These are phyloP conservation scores for Aureoboletus auriporus DNA, from an alignment of 768 basidiomycete genomes.

Conservation along the genomic window DNA sequence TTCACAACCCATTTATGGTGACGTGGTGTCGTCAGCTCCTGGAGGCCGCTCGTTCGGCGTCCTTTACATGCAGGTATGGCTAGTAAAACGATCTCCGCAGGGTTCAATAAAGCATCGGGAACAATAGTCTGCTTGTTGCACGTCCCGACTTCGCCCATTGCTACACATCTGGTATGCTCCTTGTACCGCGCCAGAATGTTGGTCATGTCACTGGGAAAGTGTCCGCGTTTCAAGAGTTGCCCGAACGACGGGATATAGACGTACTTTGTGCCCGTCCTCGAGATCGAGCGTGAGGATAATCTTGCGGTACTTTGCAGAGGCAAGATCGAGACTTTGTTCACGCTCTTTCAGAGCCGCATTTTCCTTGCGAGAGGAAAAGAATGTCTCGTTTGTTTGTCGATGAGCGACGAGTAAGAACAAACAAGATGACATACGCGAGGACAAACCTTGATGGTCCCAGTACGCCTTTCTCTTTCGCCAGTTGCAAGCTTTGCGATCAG, in stretches of 20 bases:
- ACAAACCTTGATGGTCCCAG: slow-evolving; percentile 54
- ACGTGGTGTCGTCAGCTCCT: slow-evolving; percentile 5
- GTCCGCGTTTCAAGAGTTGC: background rate
- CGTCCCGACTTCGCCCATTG: slow-evolving; percentile 63
- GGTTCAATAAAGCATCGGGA: too few relatives aligned
- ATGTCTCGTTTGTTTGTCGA: slow-evolving; percentile 65
- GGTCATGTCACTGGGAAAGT: slow-evolving; percentile 90
- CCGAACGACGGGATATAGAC: background rate
- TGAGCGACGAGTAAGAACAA: slow-evolving; percentile 34
- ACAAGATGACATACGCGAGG: too few relatives aligned
- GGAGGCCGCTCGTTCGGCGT: slow-evolving; percentile 8
- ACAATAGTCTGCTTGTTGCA: slow-evolving; percentile 45
- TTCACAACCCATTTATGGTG: slow-evolving; percentile 31
- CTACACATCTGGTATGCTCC: slow-evolving; percentile 73
- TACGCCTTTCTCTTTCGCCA: slow-evolving; percentile 61
- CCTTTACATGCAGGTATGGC: slow-evolving; percentile 31
- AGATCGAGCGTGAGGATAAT: slow-evolving; percentile 78
- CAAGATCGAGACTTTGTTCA: slow-evolving; percentile 76
- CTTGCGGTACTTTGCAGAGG: slow-evolving; percentile 85
- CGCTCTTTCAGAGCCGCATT: slow-evolving; percentile 72
- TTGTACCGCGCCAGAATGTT: slow-evolving; percentile 70
- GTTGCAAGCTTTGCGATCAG: slow-evolving; percentile 80
- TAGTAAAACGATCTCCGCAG: slow-evolving; percentile 17
- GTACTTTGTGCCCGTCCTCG: slow-evolving; percentile 82
- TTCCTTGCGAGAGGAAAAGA: slow-evolving; percentile 73